Percentiles rank a stretch among this genome's conserved stretches.
phyloP scores from a whole-genome alignment of 495 filamentous ascomycete species.

The Podospora conica region DNA sequence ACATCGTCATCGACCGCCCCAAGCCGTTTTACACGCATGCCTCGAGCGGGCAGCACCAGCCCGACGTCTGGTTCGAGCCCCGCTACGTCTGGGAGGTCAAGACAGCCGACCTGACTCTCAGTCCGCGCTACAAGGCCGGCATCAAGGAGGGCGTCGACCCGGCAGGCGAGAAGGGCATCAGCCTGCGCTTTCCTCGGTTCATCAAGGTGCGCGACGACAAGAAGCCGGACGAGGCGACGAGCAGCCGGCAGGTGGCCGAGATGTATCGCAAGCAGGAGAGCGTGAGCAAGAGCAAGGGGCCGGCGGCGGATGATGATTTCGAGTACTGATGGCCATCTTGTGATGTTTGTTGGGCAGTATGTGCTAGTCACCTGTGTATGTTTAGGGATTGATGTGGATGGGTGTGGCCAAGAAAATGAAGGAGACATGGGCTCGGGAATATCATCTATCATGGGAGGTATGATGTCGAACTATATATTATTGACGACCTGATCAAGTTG shows the following conservation, averaged over 20 bases:
- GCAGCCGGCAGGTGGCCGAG: conserved; percentile 75
- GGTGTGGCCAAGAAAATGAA: background rate
- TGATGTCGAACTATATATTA: background rate
- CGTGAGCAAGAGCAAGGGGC: conserved; percentile 66
- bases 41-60: conserved; percentile 77
- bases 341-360: background rate
- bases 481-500: background rate
- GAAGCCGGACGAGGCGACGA: conserved; percentile 87
- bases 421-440: background rate
- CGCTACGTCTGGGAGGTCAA: conserved; percentile 95
- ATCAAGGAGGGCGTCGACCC: conserved; percentile 59
- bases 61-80: conserved; percentile 98
- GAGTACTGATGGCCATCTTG: conserved; percentile 63
- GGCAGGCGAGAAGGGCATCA: conserved; percentile 73
- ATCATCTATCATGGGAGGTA: background rate
- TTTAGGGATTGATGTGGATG: background rate
- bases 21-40: conserved; percentile 94
- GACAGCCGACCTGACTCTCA: conserved; percentile 88
- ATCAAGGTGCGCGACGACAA: conserved; percentile 90
- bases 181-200: conserved; percentile 83
- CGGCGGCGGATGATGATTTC: conserved; percentile 93
- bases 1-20: conserved; percentile 73
- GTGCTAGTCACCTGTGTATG: background rate
- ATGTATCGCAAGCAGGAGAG: conserved; percentile 96
- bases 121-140: conserved; percentile 83